Percentiles rank a stretch among this genome's conserved stretches.
These are phyloP conservation scores for Cynara cardunculus DNA, from an alignment of 129 eudicot genomes.

Conservation along the genomic window DNA sequence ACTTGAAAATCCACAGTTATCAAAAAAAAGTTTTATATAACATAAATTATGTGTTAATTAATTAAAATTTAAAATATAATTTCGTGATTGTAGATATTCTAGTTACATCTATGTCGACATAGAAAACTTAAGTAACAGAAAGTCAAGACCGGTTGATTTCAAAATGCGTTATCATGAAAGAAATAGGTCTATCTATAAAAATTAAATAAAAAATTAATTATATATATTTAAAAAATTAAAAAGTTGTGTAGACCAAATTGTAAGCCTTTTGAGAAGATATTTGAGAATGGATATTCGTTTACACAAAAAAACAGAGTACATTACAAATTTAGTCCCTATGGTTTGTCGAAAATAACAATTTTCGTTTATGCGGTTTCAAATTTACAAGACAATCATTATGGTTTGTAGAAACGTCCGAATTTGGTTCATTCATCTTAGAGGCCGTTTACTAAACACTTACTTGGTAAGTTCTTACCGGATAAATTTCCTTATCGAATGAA, in stretches of 20 bases:
- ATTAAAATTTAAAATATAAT: too few species aligned
- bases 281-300: background rate
- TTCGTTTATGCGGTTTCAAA: too few species aligned
- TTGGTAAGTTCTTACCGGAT: too few species aligned
- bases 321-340: background rate
- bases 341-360: background rate
- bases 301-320: background rate
- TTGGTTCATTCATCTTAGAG: too few species aligned
- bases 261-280: background rate
- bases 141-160: background rate
- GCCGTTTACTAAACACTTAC: too few species aligned
- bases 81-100: too few species aligned
- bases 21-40: too few species aligned
- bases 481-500: too few species aligned
- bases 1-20: too few species aligned
- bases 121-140: background rate
- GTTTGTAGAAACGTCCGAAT: too few species aligned
- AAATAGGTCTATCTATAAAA: background rate
- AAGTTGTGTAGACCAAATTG: background rate
- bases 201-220: background rate
- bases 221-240: background rate
- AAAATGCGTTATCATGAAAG: background rate
- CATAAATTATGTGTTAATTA: too few species aligned
- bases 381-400: too few species aligned
- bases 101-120: background rate